Evolutionary conservation across 495 filamentous ascomycete species (phyloP).

Genomic region (Aspergillus campestris): DNA sequence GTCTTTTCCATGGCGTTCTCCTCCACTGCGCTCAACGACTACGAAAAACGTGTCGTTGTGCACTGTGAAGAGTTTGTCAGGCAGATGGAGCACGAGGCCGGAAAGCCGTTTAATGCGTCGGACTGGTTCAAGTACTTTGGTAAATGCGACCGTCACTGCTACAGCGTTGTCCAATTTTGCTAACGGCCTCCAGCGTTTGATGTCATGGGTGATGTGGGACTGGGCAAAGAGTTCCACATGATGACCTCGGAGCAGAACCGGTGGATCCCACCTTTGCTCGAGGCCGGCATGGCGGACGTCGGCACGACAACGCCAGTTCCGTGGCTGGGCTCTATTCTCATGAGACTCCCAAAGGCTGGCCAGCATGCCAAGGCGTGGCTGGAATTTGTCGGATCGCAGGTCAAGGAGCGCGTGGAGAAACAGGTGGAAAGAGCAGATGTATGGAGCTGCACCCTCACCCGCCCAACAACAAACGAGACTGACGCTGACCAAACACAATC

Average conservation of each 20-base stretch:
- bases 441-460: not conserved
- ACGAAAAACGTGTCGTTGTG: constrained; percentile 3
- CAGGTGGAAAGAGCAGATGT: constrained; percentile 10
- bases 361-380: not conserved
- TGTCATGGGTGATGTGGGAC: constrained; percentile 42
- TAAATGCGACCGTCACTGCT: not conserved
- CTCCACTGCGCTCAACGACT: constrained; percentile 4
- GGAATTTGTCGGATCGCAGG: constrained; percentile 1
- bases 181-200: constrained; percentile 26
- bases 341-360: not conserved
- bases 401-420: constrained; percentile 6
- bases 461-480: no score
- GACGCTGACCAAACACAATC: no score
- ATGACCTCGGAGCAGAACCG: constrained; percentile 23
- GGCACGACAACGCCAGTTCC: constrained; percentile 10
- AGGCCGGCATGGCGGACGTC: constrained; percentile 3
- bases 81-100: constrained; percentile 6
- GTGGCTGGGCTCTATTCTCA: constrained; percentile 5
- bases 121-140: constrained; percentile 35
- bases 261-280: constrained; percentile 16
- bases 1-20: constrained; percentile 3
- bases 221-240: constrained; percentile 36
- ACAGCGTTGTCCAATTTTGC: not conserved
- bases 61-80: constrained; percentile 16
- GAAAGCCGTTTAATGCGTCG: constrained; percentile 22